Base-by-base conservation (phyloP, 1,139 yeast genomes). In the Yamadazyma triangularis region DNA sequence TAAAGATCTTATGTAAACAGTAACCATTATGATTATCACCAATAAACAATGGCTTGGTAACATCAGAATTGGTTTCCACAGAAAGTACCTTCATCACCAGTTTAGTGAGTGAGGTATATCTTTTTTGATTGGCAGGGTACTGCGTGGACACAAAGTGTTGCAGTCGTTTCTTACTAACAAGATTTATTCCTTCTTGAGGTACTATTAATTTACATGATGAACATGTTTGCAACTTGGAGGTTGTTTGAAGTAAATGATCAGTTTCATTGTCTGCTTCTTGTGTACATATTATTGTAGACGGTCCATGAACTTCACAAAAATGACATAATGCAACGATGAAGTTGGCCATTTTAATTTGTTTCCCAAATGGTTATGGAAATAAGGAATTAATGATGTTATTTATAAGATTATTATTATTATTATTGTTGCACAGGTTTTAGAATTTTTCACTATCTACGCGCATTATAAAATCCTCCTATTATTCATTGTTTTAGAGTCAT, bases 271-370 rank as follows among this genome's bases (percentile, higher is more conserved):
- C 28, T 0, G 43, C 26, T 15, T 32, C 44, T 47, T 83, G 91
- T 0, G 94, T 82, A 45, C 89, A 84, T 47, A 81, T 57, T n/a
- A 86, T 67, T 28, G 80, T 71, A 12, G 81, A 69, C 0, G 95
- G 95, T 0, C 95, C 95, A 50, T 86, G 95, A 20, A 80, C 68
- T 56, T 86, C 95, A 55, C 95, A 86, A 51, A 85, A 86, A 48
- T 85, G 95, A 0, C 88, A 83, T 36, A 85, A 53, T 27, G 87
- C 73, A 13, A 83, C 61, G 34, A 72, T 69, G 33, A 44, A 55
- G 11, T 26, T 30, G 4, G 27, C 23, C 33, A 30, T 25, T 4
- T 14, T 21, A 22, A 22, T 18, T 18, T 18, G n/a, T n/a, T n/a
- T n/a, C n/a, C n/a, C n/a, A n/a, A n/a, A n/a, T n/a, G n/a, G n/a